Base-by-base conservation (phyloP, 2,329 filamentous ascomycete species). In the Dendryphion nanum region DNA sequence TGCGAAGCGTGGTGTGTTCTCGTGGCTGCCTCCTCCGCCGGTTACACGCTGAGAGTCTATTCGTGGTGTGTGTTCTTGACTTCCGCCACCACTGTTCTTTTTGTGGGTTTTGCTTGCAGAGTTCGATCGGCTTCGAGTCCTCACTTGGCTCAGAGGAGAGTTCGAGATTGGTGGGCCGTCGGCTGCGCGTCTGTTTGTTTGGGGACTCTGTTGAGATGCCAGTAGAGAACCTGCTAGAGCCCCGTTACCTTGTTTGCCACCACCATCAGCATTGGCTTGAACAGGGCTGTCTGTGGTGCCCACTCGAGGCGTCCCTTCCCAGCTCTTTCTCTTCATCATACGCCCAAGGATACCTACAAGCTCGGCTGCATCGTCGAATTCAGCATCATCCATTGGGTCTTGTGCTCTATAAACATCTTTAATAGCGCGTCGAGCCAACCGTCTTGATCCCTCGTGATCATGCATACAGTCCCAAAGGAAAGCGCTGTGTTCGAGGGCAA, bases 401-500 rank as follows among this genome's bases (percentile, higher is more conserved):
- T 85, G 82, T 2, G 89, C 89, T 40, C 89, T 85, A 60, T 96
- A 96, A 1, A 96, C 91, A 53, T 95, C 89, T 29, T 86, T 78
- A 44, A 97, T 93, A 3, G 90, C 88, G 24, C 83, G 77, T 55
- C 87, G 85, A 8, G 93, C 91, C 12, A 96, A 67, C 37, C 79
- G 78, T 20, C 90, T 78, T 35, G 88, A 89, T 23, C 75, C 81
- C 16, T 90, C 83, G 32, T 79, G 74, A 53, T 97, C 89, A 59
- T 93, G 88, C 2, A 88, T 76, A 57, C 91, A 97, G 59, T 97
- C 93, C 72, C 91, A 96, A 1, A 96, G 72, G 61, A 96, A 98
- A 0, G 90, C 90, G 12, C 86, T 82, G 62, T 94, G 94, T 64
- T 98, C 93, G 1, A 95, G 85, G 55, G 93, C 93, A 36, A 95